Percentiles rank a stretch among this genome's conserved stretches.
Conservation (phyloP, 495 filamentous ascomycete genomes). For the Xeromyces bisporus region DNA sequence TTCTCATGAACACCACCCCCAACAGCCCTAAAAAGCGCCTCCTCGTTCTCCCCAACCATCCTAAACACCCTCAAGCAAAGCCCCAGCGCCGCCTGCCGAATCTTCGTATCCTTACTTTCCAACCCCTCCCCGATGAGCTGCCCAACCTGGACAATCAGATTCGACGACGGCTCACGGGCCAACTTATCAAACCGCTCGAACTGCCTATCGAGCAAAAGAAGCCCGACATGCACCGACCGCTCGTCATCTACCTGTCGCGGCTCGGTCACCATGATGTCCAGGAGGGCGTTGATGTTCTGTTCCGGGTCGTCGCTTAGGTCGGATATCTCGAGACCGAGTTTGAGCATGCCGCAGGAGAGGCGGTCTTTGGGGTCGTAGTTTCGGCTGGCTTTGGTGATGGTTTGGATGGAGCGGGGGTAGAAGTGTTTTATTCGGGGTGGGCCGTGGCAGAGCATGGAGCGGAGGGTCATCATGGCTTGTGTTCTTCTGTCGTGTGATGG, state of each 20-base stretch:
- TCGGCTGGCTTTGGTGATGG: slow-evolving; percentile 47
- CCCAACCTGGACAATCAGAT: no score
- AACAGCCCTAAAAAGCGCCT: slow-evolving; percentile 46
- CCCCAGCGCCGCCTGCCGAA: no score
- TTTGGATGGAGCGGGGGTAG: slow-evolving; percentile 45
- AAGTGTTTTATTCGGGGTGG: slow-evolving; percentile 45
- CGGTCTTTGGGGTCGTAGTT: slow-evolving; percentile 33
- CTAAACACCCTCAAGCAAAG: no score
- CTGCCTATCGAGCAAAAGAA: slow-evolving; percentile 38
- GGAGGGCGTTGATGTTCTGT: slow-evolving; percentile 32
- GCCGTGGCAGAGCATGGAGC: slow-evolving; percentile 54
- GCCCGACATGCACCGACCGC: slow-evolving; percentile 35
- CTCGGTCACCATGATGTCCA: slow-evolving; percentile 28
- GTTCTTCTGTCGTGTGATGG: slow-evolving; percentile 61
- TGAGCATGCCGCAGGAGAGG: no score
- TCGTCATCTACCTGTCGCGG: slow-evolving; percentile 13
- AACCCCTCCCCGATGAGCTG: no score
- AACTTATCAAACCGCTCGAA: slow-evolving; percentile 7
- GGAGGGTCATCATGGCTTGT: slow-evolving; percentile 66
- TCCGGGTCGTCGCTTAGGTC: slow-evolving; percentile 26
- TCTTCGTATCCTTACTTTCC: no score
- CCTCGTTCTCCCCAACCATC: slow-evolving; percentile 27
- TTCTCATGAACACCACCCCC: slow-evolving; percentile 54
- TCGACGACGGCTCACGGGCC: no score
- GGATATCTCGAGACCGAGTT: no score